Base-by-base conservation (phyloP, 2,329 filamentous ascomycete genomes). In the Gaeumannomyces tritici region DNA sequence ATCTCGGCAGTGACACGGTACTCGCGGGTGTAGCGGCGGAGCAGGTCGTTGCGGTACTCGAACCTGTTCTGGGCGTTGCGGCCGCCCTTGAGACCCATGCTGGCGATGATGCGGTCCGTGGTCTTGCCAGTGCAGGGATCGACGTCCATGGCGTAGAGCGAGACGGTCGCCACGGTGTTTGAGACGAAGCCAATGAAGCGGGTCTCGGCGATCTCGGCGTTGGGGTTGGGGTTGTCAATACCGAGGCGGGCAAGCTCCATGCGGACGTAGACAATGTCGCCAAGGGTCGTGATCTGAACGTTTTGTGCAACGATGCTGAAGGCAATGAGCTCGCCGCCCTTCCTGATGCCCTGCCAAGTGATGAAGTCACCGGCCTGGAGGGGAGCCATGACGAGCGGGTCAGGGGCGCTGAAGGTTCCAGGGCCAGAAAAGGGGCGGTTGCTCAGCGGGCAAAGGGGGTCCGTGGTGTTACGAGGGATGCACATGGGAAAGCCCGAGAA, bases 401-500 rank as follows among this genome's bases (percentile, higher is more conserved):
- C 72, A 0, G 73, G 70, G 1, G 71, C 73, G 26, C 72, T 70
- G 59, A 75, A 75, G 21, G 70, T 72, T 15, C 73, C 72, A 7
- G 70, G 70, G 1, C 72, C 70, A 2, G 67, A 62, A 56, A 72
- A 70, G 0, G 74, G 74, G 1, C 74, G 67, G 61, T 76, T 74
- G 28, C 66, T 69, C 6, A 70, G 35, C 4, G 73, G 73, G 59
- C 74, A 76, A 1, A 73, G 65, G 0, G 73, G 70, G 31, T 76
- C 74, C 1, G 70, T 71, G 28, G 69, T 63, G 27, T 74, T 75
- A 21, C 80, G 72, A 0, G 78, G 79, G 24, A 82, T 76, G 62
- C 79, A 82, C 79, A 82, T 81, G 2, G 79, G 80, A 60, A 81
- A 81, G 0, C 80, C 80, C 15, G 76, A 77, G 68, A 80, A 81